phyloP scores from a whole-genome alignment of 805 yeast genomes.

The Ascoidea tarda region DNA sequence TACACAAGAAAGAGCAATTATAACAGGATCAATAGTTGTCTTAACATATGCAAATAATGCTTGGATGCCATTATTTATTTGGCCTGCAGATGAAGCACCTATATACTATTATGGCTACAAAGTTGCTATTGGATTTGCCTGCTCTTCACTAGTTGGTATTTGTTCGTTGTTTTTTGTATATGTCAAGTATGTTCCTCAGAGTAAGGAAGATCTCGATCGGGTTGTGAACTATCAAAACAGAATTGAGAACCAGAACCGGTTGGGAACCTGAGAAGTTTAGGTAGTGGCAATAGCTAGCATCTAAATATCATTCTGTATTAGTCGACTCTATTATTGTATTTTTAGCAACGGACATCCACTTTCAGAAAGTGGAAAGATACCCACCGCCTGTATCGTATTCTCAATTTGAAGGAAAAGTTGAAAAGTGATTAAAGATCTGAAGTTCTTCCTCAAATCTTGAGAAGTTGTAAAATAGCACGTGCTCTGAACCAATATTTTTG shows the following conservation, averaged over 20 bases:
- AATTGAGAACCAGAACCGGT: not conserved
- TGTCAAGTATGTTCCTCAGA: not conserved
- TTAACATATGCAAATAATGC: conserved; percentile 36
- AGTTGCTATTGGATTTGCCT: conserved; percentile 11
- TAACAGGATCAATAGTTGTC: conserved; percentile 54
- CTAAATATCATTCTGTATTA: too few species aligned
- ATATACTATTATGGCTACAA: conserved; percentile 7
- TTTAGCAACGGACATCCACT: too few species aligned
- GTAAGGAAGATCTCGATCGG: not conserved
- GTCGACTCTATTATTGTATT: too few species aligned
- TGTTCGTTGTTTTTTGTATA: not conserved
- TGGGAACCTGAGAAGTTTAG: not conserved
- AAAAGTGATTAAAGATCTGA: too few species aligned
- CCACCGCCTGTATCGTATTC: too few species aligned
- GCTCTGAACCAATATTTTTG: too few species aligned
- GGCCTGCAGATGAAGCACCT: conserved; percentile 4
- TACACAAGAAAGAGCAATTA: conserved; percentile 48
- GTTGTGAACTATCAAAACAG: not conserved
- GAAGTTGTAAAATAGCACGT: too few species aligned
- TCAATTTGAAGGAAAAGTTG: too few species aligned
- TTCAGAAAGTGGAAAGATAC: too few species aligned
- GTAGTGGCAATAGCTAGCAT: too few species aligned
- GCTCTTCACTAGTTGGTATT: not conserved
- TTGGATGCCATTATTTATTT: conserved; percentile 7
- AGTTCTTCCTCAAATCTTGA: too few species aligned